Evolutionary conservation across 2,329 filamentous ascomycete species (phyloP).

Genomic region (Fusarium penzigii): DNA sequence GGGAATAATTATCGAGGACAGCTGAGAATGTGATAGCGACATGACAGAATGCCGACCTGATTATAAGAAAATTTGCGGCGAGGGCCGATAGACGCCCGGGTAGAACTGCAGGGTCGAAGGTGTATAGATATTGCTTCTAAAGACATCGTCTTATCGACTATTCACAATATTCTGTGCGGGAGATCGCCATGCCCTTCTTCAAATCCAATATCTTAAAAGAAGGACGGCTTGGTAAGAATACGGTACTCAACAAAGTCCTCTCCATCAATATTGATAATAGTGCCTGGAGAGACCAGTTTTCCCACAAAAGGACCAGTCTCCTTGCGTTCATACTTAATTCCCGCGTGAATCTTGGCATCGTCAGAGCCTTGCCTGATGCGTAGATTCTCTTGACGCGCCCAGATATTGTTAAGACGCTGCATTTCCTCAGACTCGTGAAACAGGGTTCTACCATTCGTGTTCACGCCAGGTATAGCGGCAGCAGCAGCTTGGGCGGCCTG

Average conservation of each 20-base stretch:
- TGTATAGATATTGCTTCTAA: too few relatives aligned
- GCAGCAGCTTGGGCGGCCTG: conserved; percentile 34
- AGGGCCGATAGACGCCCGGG: too few relatives aligned
- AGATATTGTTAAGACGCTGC: conserved; percentile 55
- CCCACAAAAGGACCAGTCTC: conserved; percentile 60
- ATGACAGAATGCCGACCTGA: too few relatives aligned
- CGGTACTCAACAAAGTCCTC: conserved; percentile 69
- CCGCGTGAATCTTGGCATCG: conserved; percentile 58
- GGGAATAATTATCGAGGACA: too few relatives aligned
- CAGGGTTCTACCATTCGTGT: conserved; percentile 30
- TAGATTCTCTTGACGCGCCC: conserved; percentile 54
- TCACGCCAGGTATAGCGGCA: conserved; percentile 24
- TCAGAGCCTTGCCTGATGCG: conserved; percentile 46
- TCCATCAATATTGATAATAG: conserved; percentile 64
- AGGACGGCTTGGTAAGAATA: conserved; percentile 63
- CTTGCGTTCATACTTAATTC: conserved; percentile 65
- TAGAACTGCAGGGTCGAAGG: too few relatives aligned
- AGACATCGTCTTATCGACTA: too few relatives aligned
- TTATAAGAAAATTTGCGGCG: too few relatives aligned
- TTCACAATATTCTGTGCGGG: too few relatives aligned
- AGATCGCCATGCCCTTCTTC: background rate
- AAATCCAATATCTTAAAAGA: conserved; percentile 44
- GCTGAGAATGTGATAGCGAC: too few relatives aligned
- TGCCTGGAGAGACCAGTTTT: conserved; percentile 63
- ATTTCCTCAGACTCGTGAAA: conserved; percentile 52